Evolutionary conservation across 2,329 filamentous ascomycete species (phyloP).

Genomic region (Aspergillus sp.): DNA sequence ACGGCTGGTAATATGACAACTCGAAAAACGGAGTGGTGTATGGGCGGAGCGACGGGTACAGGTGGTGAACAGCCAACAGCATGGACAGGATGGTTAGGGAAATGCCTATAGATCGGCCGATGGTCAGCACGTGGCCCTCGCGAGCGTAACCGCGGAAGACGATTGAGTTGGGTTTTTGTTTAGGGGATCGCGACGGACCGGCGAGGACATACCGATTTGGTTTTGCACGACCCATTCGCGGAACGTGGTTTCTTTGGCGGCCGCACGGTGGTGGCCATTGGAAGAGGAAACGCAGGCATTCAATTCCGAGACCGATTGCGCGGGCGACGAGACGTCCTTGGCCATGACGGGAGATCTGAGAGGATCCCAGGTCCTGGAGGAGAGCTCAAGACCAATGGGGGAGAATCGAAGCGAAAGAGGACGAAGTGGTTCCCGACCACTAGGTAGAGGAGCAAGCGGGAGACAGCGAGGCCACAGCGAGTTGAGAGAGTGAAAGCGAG

Average conservation of each 20-base stretch:
- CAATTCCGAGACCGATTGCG: constrained; percentile 34
- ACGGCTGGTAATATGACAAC: constrained; percentile 75
- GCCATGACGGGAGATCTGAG: constrained; percentile 28
- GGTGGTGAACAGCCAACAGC: constrained; percentile 75
- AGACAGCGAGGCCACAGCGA: too few species aligned
- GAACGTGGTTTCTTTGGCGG: constrained; percentile 39
- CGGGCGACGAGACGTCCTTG: constrained; percentile 27
- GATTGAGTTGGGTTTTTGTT: too few species aligned
- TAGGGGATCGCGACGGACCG: neutral
- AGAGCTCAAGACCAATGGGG: neutral
- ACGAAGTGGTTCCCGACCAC: constrained; percentile 17
- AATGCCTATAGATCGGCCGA: constrained; percentile 57
- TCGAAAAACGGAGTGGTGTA: constrained; percentile 86
- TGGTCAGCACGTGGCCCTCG: constrained; percentile 12
- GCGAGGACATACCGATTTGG: constrained; percentile 65
- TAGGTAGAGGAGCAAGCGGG: too few species aligned
- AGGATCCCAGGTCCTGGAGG: constrained; percentile 8
- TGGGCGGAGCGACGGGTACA: constrained; percentile 74
- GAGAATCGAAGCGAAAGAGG: neutral
- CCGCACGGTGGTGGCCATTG: constrained; percentile 23
- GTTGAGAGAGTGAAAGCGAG: too few species aligned
- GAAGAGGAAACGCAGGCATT: constrained; percentile 40
- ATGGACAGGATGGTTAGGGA: constrained; percentile 82
- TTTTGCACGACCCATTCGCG: constrained; percentile 69
- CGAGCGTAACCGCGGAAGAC: too few species aligned